Evolutionary conservation across 495 filamentous ascomycete genomes (phyloP).

Genomic region (Diplogelasinospora grovesii): DNA sequence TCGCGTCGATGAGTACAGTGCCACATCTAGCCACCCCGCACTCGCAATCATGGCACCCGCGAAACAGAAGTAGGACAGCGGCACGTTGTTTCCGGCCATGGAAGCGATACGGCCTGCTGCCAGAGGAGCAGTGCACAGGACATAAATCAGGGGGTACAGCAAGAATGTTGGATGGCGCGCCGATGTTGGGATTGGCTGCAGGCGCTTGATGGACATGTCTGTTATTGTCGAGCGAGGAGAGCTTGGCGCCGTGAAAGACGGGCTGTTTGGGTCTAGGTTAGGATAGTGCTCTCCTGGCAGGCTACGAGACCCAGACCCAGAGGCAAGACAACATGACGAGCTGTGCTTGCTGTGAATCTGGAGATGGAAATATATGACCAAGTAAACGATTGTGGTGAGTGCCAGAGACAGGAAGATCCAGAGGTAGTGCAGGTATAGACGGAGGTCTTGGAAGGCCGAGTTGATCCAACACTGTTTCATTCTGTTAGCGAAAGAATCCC

Average conservation of each 20-base stretch:
- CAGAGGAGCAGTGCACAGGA: slow-evolving; percentile 62
- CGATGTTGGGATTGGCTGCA: slow-evolving; percentile 19
- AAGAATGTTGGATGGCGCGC: slow-evolving; percentile 59
- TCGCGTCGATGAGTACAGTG: slow-evolving; percentile 64
- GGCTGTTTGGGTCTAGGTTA: slow-evolving; percentile 9
- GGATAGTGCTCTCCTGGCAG: slow-evolving; percentile 9
- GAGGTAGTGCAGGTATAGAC: slow-evolving; percentile 69
- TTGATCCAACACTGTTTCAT: slow-evolving; percentile 67
- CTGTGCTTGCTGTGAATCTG: slow-evolving; percentile 38
- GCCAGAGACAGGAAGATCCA: slow-evolving; percentile 70
- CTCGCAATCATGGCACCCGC: slow-evolving; percentile 65
- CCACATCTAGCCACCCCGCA: slow-evolving; percentile 65
- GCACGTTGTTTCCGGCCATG: slow-evolving; percentile 48
- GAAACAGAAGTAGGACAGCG: slow-evolving; percentile 57
- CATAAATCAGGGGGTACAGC: slow-evolving; percentile 66
- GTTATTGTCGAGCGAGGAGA: slow-evolving; percentile 11
- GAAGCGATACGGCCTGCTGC: slow-evolving; percentile 61
- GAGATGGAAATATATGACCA: slow-evolving; percentile 56
- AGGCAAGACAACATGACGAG: slow-evolving; percentile 28
- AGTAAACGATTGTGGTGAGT: slow-evolving; percentile 57
- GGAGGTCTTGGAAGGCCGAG: slow-evolving; percentile 48
- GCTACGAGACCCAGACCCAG: not conserved
- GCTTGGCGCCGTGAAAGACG: slow-evolving; percentile 6
- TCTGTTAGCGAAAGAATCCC: slow-evolving; percentile 5
- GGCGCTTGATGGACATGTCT: slow-evolving; percentile 14